These are phyloP conservation scores for Triadica sebifera DNA, from an alignment of 345 rosid species.

Conservation along the genomic window DNA sequence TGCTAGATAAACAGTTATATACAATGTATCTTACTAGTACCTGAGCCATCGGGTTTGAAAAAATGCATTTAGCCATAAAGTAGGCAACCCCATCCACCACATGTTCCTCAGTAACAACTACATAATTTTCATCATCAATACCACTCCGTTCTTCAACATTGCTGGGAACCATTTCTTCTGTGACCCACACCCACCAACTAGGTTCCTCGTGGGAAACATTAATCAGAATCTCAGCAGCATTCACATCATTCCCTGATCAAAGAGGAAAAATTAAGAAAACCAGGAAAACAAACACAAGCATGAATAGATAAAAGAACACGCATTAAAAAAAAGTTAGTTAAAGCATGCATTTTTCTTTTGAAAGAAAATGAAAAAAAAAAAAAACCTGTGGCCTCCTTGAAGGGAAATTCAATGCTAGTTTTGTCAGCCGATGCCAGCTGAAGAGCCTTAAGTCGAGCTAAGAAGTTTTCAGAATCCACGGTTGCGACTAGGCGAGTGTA, in stretches of 20 bases:
- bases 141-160: conserved; percentile 73
- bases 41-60: conserved; percentile 79
- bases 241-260: conserved; percentile 56
- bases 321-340: not conserved
- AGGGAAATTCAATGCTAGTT: conserved; percentile 60
- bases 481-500: conserved; percentile 56
- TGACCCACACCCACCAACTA: conserved; percentile 98
- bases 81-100: conserved; percentile 87
- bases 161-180: conserved; percentile 79
- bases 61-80: conserved; percentile 88
- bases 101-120: conserved; percentile 71
- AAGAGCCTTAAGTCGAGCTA: conserved; percentile 51
- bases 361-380: not conserved
- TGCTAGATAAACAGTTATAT: not conserved
- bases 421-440: conserved; percentile 48
- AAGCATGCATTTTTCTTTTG: not conserved
- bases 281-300: not conserved
- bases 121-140: conserved; percentile 74
- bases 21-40: conserved; percentile 28
- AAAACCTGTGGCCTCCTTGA: conserved; percentile 81
- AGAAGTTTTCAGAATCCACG: conserved; percentile 69
- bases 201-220: conserved; percentile 70
- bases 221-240: conserved; percentile 62
- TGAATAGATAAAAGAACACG: not conserved
- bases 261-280: not conserved